phyloP scores from a whole-genome alignment of 495 filamentous ascomycete genomes.

The Hypoxylon fragiforme region DNA sequence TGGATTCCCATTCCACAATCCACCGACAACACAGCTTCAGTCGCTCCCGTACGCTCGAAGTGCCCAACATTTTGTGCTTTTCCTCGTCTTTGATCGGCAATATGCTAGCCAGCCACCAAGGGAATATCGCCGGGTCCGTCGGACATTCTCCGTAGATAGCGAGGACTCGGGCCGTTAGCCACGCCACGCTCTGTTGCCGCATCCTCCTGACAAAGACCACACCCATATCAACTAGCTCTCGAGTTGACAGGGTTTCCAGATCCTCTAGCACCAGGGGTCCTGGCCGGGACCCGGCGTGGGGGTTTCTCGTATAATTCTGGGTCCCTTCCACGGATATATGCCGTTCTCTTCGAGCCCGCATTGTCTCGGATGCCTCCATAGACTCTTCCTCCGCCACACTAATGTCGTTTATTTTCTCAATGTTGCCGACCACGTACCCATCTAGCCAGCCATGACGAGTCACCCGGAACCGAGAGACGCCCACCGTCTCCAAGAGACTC shows the following conservation, averaged over 20 bases:
- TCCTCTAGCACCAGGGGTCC: slow-evolving; percentile 36
- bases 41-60: slow-evolving; percentile 75
- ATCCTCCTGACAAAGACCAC: slow-evolving; percentile 68
- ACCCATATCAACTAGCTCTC: slow-evolving; percentile 65
- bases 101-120: slow-evolving; percentile 89
- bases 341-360: slow-evolving; percentile 22
- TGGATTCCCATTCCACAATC: slow-evolving; percentile 72
- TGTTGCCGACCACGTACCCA: slow-evolving; percentile 74
- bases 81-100: slow-evolving; percentile 75
- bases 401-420: slow-evolving; percentile 77
- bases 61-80: slow-evolving; percentile 73
- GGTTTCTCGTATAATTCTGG: no score
- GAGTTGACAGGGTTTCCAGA: slow-evolving; percentile 68
- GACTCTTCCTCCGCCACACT: slow-evolving; percentile 79
- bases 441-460: slow-evolving; percentile 64
- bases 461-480: slow-evolving; percentile 74
- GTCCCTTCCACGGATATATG: no score
- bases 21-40: slow-evolving; percentile 77
- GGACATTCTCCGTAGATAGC: slow-evolving; percentile 77
- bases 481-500: slow-evolving; percentile 75
- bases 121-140: slow-evolving; percentile 72
- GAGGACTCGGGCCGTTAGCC: slow-evolving; percentile 71
- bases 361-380: slow-evolving; percentile 65
- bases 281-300: slow-evolving; percentile 9
- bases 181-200: slow-evolving; percentile 65